Evolutionary conservation across 768 basidiomycete genomes (phyloP).

Genomic region (Lactifluus piperatus): DNA sequence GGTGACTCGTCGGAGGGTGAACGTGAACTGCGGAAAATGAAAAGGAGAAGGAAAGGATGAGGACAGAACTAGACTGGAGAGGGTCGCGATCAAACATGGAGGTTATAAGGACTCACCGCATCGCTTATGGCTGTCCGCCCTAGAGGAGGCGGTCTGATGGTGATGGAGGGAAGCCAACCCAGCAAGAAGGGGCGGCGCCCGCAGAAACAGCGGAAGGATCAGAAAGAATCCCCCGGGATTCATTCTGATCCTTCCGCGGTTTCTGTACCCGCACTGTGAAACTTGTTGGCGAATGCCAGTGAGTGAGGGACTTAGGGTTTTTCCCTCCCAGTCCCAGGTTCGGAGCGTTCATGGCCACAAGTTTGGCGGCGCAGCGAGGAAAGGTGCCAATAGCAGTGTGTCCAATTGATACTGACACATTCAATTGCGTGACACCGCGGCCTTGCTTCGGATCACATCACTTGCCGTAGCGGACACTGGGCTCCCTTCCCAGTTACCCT

Average conservation of each 20-base stretch:
- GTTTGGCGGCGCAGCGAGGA: constrained; percentile 8
- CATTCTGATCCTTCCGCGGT: too few species aligned
- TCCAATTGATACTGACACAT: background rate
- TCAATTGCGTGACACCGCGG: constrained; percentile 14
- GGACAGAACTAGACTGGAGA: constrained; percentile 1
- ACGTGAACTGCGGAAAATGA: constrained; percentile 12
- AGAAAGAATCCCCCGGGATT: constrained; percentile 18
- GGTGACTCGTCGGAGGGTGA: constrained; percentile 9
- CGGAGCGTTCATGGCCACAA: constrained; percentile 9
- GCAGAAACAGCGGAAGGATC: constrained; percentile 19
- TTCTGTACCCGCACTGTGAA: constrained; percentile 15
- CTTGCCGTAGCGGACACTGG: constrained; percentile 3
- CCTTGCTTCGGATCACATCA: constrained; percentile 16
- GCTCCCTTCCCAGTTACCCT: constrained; percentile 12
- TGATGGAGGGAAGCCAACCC: constrained; percentile 18
- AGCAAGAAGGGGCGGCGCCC: constrained; percentile 15
- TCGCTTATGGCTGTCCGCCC: constrained; percentile 15
- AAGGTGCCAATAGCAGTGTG: constrained; percentile 4
- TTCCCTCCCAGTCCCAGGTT: constrained; percentile 2
- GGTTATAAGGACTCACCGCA: constrained; percentile 21
- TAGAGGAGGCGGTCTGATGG: constrained; percentile 16
- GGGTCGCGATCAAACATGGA: constrained; percentile 3
- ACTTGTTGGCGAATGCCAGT: background rate
- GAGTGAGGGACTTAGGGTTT: constrained; percentile 7
- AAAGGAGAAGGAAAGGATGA: constrained; percentile 5